Evolutionary conservation across 306 rosid species (phyloP), one percentile per base, ranked within the genome.

Genomic region (Pyrus betulifolia): DNA sequence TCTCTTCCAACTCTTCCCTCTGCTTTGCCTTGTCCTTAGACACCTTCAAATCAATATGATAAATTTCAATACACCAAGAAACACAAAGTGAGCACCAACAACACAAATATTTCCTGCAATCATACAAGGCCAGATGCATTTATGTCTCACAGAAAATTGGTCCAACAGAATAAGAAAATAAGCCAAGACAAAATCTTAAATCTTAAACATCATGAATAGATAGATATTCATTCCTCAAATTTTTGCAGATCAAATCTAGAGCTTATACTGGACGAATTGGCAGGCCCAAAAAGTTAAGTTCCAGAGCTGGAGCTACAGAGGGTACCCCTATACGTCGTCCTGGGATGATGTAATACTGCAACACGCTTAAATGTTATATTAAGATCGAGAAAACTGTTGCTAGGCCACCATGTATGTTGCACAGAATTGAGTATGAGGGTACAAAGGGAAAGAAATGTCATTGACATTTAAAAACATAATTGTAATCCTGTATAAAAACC

Each of bases 241-340:
- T 19, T 65, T 35, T 10, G 51, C 18, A 60, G 33, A 22, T 60
- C 27, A 60, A 60, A 69, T 28, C 21, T 14, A 18, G 67, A 49
- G 72, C 62, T 69, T 67, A 46, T 90, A 92, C 99, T 94, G 14
- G 81, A 80, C 99, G 97, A 76, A 96, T 81, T 70, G 99, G 99
- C 81, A 96, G 79, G 66, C 96, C 97, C 11, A 86, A 76, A 88
- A 96, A 96, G 86, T 96, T 96, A 22, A 88, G 89, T 80, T 91
- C 88, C 46, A 69, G 66, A 77, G 74, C 63, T 51, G 87, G 75
- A 60, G 84, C 76, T 11, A 85, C 73, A 3, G 81, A 77, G 59
- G 27, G 58, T 70, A 72, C 86, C 71, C 81, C 86, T 78, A 79
- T 91, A 72, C 97, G 88, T 55, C 93, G 97, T 42, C 96, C 99